Evolutionary conservation across 225 moss, liverwort and hornwort species (phyloP).

Genomic region (Takakia lepidozioides): DNA sequence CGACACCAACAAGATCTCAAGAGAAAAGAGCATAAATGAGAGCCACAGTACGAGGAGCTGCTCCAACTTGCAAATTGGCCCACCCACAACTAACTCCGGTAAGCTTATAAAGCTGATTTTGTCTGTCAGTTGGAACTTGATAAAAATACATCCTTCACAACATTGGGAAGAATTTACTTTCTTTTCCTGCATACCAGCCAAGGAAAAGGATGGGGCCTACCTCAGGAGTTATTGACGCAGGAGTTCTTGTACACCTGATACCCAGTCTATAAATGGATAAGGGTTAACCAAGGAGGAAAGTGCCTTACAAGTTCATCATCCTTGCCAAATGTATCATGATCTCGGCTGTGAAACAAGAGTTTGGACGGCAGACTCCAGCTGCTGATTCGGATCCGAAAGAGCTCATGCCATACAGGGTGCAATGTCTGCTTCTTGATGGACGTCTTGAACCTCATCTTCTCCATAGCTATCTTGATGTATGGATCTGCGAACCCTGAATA

Average conservation of each 20-base stretch:
- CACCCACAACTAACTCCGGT: too few species aligned
- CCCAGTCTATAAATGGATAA: background rate
- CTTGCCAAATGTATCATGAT: slow-evolving; percentile 38
- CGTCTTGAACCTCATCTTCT: slow-evolving; percentile 38
- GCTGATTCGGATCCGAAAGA: slow-evolving; percentile 30
- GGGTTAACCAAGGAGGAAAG: background rate
- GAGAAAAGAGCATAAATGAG: too few species aligned
- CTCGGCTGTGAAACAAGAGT: slow-evolving; percentile 27
- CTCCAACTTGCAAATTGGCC: too few species aligned
- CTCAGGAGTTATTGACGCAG: too few species aligned
- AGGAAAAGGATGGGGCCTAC: too few species aligned
- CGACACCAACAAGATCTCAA: too few species aligned
- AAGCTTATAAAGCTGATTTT: background rate
- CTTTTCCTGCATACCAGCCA: background rate
- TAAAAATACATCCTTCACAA: background rate
- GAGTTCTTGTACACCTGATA: background rate
- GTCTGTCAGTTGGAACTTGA: background rate
- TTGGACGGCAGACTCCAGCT: slow-evolving; percentile 18
- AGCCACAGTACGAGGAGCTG: too few species aligned
- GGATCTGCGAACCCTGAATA: slow-evolving; percentile 35
- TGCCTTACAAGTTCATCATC: slow-evolving; percentile 38
- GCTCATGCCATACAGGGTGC: slow-evolving; percentile 41
- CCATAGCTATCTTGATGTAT: slow-evolving; percentile 34
- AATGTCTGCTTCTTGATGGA: slow-evolving; percentile 40
- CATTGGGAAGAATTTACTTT: background rate